These are phyloP conservation scores for Cytospora schulzeri DNA, from an alignment of 2,329 filamentous ascomycete genomes.

Conservation along the genomic window DNA sequence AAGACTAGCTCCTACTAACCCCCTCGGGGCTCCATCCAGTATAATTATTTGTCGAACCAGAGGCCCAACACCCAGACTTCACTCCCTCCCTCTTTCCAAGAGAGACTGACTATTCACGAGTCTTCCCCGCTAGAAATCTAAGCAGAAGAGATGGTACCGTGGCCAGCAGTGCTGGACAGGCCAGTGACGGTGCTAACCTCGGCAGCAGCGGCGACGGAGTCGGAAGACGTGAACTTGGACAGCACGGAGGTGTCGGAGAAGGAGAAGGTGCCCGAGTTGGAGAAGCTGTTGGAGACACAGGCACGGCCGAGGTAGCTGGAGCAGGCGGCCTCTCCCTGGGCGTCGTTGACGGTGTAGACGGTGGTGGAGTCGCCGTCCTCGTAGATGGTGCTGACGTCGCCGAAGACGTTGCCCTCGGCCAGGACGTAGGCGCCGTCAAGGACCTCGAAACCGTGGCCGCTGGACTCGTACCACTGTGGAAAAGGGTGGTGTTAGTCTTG, in stretches of 20 bases:
- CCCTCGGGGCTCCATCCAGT: too few relatives aligned
- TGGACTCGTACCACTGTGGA: slow-evolving; percentile 51
- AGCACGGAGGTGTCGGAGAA: slow-evolving; percentile 52
- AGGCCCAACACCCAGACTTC: background rate
- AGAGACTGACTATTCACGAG: too few relatives aligned
- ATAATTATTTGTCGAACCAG: background rate
- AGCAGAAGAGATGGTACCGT: slow-evolving; percentile 44
- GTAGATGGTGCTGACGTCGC: slow-evolving; percentile 50
- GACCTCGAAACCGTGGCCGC: slow-evolving; percentile 59
- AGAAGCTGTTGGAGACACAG: slow-evolving; percentile 55
- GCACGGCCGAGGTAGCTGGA: slow-evolving; percentile 47
- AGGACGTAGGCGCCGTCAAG: slow-evolving; percentile 48
- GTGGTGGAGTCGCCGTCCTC: slow-evolving; percentile 34
- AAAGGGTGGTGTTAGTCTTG: too few relatives aligned
- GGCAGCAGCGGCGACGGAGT: slow-evolving; percentile 51
- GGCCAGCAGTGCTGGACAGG: slow-evolving; percentile 46
- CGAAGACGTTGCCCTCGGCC: slow-evolving; percentile 61
- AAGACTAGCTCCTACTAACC: too few relatives aligned
- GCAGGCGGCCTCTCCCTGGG: slow-evolving; percentile 44
- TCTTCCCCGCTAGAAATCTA: slow-evolving; percentile 19
- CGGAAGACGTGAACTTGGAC: slow-evolving; percentile 50
- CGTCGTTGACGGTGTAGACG: slow-evolving; percentile 29
- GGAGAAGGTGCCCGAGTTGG: slow-evolving; percentile 42
- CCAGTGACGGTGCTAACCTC: slow-evolving; percentile 39
- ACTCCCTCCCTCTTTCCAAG: too few relatives aligned